These are phyloP conservation scores for Globisporangium paroecandrum DNA, from an alignment of 352 stramenopile genomes.

Conservation along the genomic window DNA sequence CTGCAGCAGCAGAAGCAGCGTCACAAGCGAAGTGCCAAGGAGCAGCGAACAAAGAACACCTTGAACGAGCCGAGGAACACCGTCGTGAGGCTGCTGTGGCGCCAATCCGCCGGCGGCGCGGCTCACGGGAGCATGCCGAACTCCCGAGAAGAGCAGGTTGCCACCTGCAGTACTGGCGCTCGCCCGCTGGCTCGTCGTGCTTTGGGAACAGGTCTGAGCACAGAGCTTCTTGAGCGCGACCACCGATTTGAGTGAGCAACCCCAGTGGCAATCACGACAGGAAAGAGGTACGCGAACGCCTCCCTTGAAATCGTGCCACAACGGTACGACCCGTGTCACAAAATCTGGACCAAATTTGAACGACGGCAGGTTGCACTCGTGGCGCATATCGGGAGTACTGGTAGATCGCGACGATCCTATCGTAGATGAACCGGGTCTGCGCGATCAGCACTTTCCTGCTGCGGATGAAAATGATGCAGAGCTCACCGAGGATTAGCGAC, in stretches of 20 bases:
- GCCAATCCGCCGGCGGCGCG: constrained; percentile 90
- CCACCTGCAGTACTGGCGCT: constrained; percentile 27
- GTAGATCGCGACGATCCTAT: constrained; percentile 55
- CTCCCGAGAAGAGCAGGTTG: constrained; percentile 78
- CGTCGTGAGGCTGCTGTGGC: constrained; percentile 47
- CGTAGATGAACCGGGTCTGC: constrained; percentile 65
- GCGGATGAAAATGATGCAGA: constrained; percentile 71
- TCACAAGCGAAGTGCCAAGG: too few species aligned
- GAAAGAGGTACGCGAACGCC: constrained; percentile 84
- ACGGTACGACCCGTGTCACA: constrained; percentile 47
- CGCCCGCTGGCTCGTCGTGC: constrained; percentile 46
- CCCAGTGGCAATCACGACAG: constrained; percentile 90
- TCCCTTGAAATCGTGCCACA: constrained; percentile 45
- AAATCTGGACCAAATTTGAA: constrained; percentile 58
- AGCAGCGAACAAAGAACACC: too few species aligned
- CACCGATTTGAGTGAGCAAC: constrained; percentile 84
- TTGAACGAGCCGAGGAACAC: too few species aligned
- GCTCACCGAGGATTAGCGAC: constrained; percentile 58
- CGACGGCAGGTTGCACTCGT: constrained; percentile 48
- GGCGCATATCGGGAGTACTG: constrained; percentile 44
- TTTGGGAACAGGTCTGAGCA: constrained; percentile 87
- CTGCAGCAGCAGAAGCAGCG: too few species aligned
- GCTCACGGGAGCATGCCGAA: constrained; percentile 91
- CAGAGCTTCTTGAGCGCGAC: constrained; percentile 85
- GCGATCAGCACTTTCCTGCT: constrained; percentile 57